A percentile compares a stretch with the other conserved stretches of the same genome.
These are phyloP conservation scores for Kurtzmaniella quercitrusa DNA, from an alignment of 1,139 yeast genomes.

Conservation along the genomic window DNA sequence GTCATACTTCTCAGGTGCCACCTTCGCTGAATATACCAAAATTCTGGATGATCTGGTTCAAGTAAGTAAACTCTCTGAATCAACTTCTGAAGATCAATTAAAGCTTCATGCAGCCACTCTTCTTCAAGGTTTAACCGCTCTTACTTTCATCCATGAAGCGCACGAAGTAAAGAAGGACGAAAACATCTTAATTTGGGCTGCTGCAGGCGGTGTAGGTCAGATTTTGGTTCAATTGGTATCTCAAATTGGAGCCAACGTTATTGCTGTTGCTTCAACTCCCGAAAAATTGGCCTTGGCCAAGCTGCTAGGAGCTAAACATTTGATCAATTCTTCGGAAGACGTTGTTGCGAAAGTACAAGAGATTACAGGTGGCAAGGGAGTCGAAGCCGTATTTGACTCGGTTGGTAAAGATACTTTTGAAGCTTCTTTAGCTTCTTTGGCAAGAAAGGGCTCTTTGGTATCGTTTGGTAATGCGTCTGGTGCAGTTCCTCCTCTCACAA, in stretches of 20 bases:
- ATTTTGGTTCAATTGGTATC: slow-evolving; percentile 61
- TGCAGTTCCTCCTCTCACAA: slow-evolving; percentile 62
- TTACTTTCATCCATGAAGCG: slow-evolving; percentile 64
- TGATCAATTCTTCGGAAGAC: slow-evolving; percentile 61
- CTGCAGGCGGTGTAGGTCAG: slow-evolving; percentile 92
- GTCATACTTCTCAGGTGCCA: slow-evolving; percentile 46
- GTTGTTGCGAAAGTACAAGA: slow-evolving; percentile 57
- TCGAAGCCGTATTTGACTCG: slow-evolving; percentile 69
- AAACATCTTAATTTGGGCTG: slow-evolving; percentile 75
- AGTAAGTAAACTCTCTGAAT: slow-evolving; percentile 47
- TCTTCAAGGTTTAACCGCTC: slow-evolving; percentile 76
- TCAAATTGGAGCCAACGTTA: slow-evolving; percentile 68
- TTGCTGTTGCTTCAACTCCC: slow-evolving; percentile 76
- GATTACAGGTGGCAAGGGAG: slow-evolving; percentile 70
- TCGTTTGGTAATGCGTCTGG: slow-evolving; percentile 88
- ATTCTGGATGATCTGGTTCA: slow-evolving; percentile 25
- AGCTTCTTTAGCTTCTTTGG: slow-evolving; percentile 55
- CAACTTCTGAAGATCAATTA: slow-evolving; percentile 41
- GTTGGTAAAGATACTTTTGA: slow-evolving; percentile 80
- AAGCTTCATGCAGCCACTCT: slow-evolving; percentile 57
- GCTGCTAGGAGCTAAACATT: slow-evolving; percentile 68
- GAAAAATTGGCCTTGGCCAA: slow-evolving; percentile 63
- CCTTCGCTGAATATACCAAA: slow-evolving; percentile 74
- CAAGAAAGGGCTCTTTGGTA: slow-evolving; percentile 69
- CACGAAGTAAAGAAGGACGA: slow-evolving; percentile 67